These are phyloP conservation scores for Chamaecrista fasciculata DNA, from an alignment of 306 rosid species.

Conservation along the genomic window DNA sequence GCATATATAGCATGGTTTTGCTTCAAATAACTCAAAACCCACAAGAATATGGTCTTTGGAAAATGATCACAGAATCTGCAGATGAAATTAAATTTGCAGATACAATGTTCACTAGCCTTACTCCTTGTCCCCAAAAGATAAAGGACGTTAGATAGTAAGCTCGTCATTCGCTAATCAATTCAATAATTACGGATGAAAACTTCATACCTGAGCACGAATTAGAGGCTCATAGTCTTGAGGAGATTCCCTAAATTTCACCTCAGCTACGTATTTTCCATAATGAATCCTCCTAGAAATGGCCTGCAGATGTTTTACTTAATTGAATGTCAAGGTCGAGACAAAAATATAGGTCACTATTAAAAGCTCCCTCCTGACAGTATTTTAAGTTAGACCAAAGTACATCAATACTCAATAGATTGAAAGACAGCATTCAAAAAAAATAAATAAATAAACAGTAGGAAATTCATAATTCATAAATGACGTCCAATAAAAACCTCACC, in stretches of 20 bases:
- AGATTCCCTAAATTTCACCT: slow-evolving; percentile 79
- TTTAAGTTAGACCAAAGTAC: background rate
- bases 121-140: slow-evolving; percentile 3
- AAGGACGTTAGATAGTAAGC: background rate
- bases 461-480: too few species aligned
- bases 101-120: background rate
- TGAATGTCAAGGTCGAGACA: background rate
- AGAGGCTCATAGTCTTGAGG: slow-evolving; percentile 78
- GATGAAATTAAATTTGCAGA: background rate
- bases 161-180: background rate
- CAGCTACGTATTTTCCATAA: slow-evolving; percentile 91
- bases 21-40: background rate
- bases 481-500: slow-evolving; percentile 33
- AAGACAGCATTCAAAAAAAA: background rate
- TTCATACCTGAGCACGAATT: slow-evolving; percentile 57
- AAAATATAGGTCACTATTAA: background rate
- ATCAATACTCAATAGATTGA: background rate
- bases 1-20: background rate
- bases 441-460: too few species aligned
- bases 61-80: background rate
- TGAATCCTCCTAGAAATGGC: slow-evolving; percentile 90
- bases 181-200: slow-evolving; percentile 15
- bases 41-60: background rate
- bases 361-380: background rate
- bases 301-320: slow-evolving; percentile 38